Conservation (phyloP, 345 rosid genomes). For the Angophora floribunda region DNA sequence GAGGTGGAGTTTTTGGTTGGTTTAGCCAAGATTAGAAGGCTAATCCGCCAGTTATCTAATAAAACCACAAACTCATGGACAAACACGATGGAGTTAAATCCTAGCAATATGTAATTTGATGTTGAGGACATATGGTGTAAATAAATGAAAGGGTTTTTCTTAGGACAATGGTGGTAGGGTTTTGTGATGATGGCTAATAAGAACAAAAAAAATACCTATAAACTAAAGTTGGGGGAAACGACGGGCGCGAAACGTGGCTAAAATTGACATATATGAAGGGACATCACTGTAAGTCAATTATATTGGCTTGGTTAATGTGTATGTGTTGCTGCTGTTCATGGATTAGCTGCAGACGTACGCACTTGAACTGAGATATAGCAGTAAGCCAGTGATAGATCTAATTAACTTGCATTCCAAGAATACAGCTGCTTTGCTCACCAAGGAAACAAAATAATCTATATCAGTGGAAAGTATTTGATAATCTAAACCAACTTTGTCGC, state of each 20-base stretch:
- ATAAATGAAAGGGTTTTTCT: neutral
- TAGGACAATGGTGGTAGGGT: neutral
- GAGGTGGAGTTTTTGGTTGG: neutral
- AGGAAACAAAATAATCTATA: too few relatives aligned
- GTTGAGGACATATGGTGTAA: neutral
- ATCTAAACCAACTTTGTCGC: neutral
- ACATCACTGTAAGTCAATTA: neutral
- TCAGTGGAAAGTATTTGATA: neutral
- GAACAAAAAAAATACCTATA: neutral
- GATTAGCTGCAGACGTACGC: neutral
- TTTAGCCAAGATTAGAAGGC: neutral
- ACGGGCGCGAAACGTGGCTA: neutral
- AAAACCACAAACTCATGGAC: neutral
- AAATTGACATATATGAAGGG: neutral
- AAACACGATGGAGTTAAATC: neutral
- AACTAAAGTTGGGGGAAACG: neutral
- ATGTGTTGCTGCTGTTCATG: neutral
- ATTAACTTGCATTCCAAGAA: neutral
- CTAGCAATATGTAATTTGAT: neutral
- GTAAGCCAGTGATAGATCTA: neutral
- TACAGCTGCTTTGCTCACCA: neutral
- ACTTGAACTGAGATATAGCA: neutral
- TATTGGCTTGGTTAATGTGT: neutral
- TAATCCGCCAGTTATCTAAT: neutral
- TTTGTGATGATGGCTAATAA: neutral